Percentiles rank a stretch among this genome's conserved stretches.
Evolutionary conservation across 192 early-diverging fungal genomes (phyloP).

Genomic region (Coemansia sp.): DNA sequence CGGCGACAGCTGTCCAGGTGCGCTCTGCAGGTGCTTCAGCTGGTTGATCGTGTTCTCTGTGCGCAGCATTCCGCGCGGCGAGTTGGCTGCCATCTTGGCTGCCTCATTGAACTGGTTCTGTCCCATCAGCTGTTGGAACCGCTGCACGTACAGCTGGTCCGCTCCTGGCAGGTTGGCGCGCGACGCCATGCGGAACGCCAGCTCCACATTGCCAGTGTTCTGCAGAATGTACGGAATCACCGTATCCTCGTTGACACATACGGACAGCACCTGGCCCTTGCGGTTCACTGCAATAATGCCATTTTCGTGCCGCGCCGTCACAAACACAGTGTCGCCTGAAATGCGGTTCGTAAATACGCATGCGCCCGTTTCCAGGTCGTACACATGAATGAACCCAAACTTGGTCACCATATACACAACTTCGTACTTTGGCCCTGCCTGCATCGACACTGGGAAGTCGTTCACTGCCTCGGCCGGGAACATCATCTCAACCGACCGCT

Average conservation of each 20-base stretch:
- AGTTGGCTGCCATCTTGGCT: slow-evolving; percentile 92
- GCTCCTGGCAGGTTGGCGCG: slow-evolving; percentile 90
- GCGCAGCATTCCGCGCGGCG: slow-evolving; percentile 92
- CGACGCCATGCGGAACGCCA: slow-evolving; percentile 87
- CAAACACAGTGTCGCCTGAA: slow-evolving; percentile 97
- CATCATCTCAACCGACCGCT: slow-evolving; percentile 88
- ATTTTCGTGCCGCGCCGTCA: slow-evolving; percentile 86
- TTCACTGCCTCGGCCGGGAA: slow-evolving; percentile 94
- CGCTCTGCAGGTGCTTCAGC: slow-evolving; percentile 80
- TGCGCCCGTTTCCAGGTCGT: slow-evolving; percentile 91
- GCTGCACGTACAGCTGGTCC: slow-evolving; percentile 84
- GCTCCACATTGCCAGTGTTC: slow-evolving; percentile 79
- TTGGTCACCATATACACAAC: slow-evolving; percentile 96
- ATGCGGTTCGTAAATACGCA: slow-evolving; percentile 99
- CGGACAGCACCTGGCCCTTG: slow-evolving; percentile 94
- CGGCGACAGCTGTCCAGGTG: slow-evolving; percentile 79
- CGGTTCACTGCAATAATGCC: slow-evolving; percentile 96
- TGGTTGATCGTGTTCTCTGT: slow-evolving; percentile 92
- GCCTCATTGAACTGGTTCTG: slow-evolving; percentile 82
- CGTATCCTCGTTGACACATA: slow-evolving; percentile 86
- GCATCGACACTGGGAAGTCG: slow-evolving; percentile 98
- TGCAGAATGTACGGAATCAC: slow-evolving; percentile 90
- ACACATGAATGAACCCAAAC: slow-evolving; percentile 96
- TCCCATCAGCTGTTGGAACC: slow-evolving; percentile 85
- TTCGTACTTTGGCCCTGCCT: slow-evolving; percentile 90